Evolutionary conservation across 192 early-diverging fungal species (phyloP).

Genomic region (Jimgerdemannia flammicorona): DNA sequence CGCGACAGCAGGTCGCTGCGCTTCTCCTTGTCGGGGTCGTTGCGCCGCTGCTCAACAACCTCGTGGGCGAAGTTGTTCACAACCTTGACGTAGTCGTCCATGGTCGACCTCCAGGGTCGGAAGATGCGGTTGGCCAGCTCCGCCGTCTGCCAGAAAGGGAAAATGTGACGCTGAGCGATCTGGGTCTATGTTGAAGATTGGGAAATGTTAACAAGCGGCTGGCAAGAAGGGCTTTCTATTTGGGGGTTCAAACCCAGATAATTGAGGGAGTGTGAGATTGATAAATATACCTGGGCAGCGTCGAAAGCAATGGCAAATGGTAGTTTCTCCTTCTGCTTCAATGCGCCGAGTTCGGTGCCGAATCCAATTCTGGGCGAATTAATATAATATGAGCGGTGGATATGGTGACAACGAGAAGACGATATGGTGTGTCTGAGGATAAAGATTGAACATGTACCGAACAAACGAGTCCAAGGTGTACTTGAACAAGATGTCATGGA

Average conservation of each 20-base stretch:
- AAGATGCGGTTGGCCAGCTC: constrained; percentile 3
- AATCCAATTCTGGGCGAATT: constrained; percentile 32
- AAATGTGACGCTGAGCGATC: neutral
- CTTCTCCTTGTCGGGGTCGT: constrained; percentile 8
- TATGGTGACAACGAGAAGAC: neutral
- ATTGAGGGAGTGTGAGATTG: neutral
- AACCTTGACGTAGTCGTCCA: constrained; percentile 15
- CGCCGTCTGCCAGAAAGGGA: constrained; percentile 10
- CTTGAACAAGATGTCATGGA: constrained; percentile 44
- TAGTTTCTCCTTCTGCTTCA: constrained; percentile 29
- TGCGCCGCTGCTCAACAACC: constrained; percentile 20
- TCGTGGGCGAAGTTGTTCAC: constrained; percentile 21
- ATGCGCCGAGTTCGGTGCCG: constrained; percentile 40
- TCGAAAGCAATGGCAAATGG: constrained; percentile 54
- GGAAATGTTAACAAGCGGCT: too few species aligned
- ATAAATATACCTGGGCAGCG: constrained; percentile 26
- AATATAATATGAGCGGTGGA: neutral
- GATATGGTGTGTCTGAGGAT: neutral
- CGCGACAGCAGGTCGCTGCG: constrained; percentile 22
- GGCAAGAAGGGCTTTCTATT: too few species aligned
- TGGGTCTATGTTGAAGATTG: neutral
- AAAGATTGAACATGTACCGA: constrained; percentile 20
- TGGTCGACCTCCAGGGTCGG: constrained; percentile 6
- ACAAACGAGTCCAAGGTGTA: constrained; percentile 50
- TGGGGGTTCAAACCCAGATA: neutral